Conservation (phyloP, 352 stramenopile species). For the Globisporangium middletonii region DNA sequence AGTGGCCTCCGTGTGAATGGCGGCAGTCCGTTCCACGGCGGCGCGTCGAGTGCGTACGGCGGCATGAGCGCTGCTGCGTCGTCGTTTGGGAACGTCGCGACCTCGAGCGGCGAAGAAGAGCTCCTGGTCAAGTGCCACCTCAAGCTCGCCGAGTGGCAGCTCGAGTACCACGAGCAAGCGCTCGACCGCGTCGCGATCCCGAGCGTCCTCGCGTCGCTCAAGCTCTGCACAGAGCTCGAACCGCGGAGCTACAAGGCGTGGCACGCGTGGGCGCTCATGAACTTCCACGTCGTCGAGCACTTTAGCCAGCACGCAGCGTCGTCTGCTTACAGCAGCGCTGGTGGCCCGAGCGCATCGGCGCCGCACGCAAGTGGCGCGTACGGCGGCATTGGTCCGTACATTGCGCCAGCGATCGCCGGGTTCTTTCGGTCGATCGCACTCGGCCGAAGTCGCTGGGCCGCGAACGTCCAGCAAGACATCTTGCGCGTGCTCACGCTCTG, state of each 20-base stretch:
- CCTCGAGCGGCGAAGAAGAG: slow-evolving; percentile 40
- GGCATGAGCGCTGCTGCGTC: slow-evolving; percentile 8
- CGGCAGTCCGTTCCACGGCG: slow-evolving; percentile 9
- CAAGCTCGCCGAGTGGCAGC: slow-evolving; percentile 82
- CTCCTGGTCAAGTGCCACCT: slow-evolving; percentile 81
- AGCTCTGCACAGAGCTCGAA: slow-evolving; percentile 65
- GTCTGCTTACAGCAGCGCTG: slow-evolving; percentile 1
- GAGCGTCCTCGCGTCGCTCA: slow-evolving; percentile 58
- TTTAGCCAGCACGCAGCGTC: slow-evolving; percentile 35
- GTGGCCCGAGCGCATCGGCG: not conserved
- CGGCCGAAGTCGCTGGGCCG: slow-evolving; percentile 92
- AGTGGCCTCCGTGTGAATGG: slow-evolving; percentile 11
- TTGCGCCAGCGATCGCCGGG: slow-evolving; percentile 69
- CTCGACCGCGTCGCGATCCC: slow-evolving; percentile 73
- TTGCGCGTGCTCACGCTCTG: slow-evolving; percentile 97
- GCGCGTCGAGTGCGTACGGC: slow-evolving; percentile 2
- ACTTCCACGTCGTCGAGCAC: slow-evolving; percentile 95
- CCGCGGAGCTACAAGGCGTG: slow-evolving; percentile 87
- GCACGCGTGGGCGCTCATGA: slow-evolving; percentile 97
- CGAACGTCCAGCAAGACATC: slow-evolving; percentile 98
- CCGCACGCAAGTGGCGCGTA: slow-evolving; percentile 9
- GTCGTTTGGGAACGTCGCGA: slow-evolving; percentile 11
- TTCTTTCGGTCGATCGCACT: slow-evolving; percentile 97
- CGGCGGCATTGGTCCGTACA: slow-evolving; percentile 43
- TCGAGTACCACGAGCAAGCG: slow-evolving; percentile 76